Evolutionary conservation across 2,329 filamentous ascomycete species (phyloP), one percentile per base, ranked within the genome.

Genomic region (Zasmidium citrigriseum): DNA sequence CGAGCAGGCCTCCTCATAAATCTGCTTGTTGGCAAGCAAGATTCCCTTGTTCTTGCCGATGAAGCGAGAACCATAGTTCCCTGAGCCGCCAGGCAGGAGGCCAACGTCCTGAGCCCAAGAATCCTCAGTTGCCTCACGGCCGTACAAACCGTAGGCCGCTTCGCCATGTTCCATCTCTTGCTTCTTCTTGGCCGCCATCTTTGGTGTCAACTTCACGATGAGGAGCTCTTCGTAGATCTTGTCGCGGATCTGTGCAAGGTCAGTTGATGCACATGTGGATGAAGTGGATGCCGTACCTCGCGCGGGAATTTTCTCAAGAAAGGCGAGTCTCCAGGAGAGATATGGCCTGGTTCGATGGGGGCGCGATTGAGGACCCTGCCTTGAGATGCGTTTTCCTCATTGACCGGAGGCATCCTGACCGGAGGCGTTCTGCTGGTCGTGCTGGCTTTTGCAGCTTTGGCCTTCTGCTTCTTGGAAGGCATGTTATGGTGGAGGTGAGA

Each of bases 1-100:
- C 4, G 46, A 41, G 27, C 57, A 60, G 3, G 66, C 61, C 29
- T 68, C 64, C 7, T 52, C 45, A 29, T 56, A 54, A 16, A 67
- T 59, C 25, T 67, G 61, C 54, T 65, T 67, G 57, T 57, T 64
- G 20, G 63, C 60, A 5, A 48, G 47, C n/a, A 68, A 58, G 4
- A 67, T 29, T 11, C 63, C 52, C 11, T 61, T 46, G 16, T 59
- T 53, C 12, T 56, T 23, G 12, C 24, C 48, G 38, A 56, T 57
- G 27, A 34, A 56, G n/a, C 25, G n/a, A 14, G 23, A 45, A 25
- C 41, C 21, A 12, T 45, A 22, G 41, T 38, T 57, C 24, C 25
- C 21, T 9, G 54, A 27, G 46, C 25, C 29, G 46, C 53, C 54
- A 22, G 58, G 59, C 49, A 60, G 55, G 25, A 62, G 49, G 3